Evolutionary conservation across 192 early-diverging fungal species (phyloP), one percentile per base, ranked within the genome.

Genomic region (Blastocladiella britannica): DNA sequence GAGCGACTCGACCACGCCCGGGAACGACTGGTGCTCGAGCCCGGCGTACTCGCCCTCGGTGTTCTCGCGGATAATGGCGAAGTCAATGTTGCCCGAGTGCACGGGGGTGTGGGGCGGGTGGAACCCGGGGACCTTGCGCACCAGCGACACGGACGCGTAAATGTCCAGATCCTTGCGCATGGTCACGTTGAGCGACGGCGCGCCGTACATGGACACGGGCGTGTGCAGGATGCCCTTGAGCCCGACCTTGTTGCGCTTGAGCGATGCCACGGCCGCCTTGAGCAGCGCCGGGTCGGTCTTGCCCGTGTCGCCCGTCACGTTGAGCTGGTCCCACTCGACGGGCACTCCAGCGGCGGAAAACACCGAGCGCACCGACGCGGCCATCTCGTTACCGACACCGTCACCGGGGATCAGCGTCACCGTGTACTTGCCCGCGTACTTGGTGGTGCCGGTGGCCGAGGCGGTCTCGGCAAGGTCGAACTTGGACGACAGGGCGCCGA

Each of bases 1-100:
- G 60, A 98, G 74, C 53, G 92, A 96, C 71, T 98, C 94, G 58
- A 98, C 91, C 24, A 98, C 92, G 62, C 94, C 94, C 12, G 91
- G 86, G 75, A 88, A 87, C 57, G 92, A 89, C 82, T 85, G 82
- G 78, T 98, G 94, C 73, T 98, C 94, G 55, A 93, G 79, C 15
- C 94, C 94, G 69, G 91, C 87, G 82, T 98, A 98, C 77, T 98
- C 94, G 64, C 94, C 94, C 74, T 98, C 94, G 53, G 94, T 98
- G 82, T 98, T 98, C 67, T 98, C 94, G 76, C 94, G 87, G 70
- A 98, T 95, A 61, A 98, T 93, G 64, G 87, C 86, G 83, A 98
- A 90, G 75, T 98, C 85, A 43, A 98, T 91, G 62, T 84, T 75
- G 66, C 85, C 85, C 72, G 93, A 86, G 65, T 92, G 86, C 53